These are phyloP conservation scores for Leccinellum albellum DNA, from an alignment of 768 basidiomycete species.

Conservation along the genomic window DNA sequence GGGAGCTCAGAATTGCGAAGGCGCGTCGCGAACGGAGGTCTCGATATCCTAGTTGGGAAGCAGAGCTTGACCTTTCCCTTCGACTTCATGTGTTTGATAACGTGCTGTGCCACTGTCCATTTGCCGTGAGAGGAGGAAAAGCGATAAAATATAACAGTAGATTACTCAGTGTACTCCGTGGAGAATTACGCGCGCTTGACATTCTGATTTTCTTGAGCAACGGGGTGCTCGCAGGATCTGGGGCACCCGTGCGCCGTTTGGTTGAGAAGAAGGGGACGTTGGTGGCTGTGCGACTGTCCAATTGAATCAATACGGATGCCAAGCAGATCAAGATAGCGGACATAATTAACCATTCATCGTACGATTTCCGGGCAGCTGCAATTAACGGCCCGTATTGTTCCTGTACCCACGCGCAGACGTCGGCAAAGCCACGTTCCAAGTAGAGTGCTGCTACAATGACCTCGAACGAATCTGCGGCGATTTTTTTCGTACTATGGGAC, in stretches of 20 bases:
- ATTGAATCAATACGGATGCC: constrained; percentile 4
- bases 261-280: constrained; percentile 1
- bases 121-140: constrained; percentile 3
- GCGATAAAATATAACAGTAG: not conserved
- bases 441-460: constrained; percentile 44
- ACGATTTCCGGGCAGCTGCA: constrained; percentile 26
- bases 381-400: constrained; percentile 39
- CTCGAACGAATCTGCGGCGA: constrained; percentile 46
- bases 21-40: constrained; percentile 14
- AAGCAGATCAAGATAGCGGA: not conserved
- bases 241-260: constrained; percentile 11
- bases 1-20: constrained; percentile 11
- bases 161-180: constrained; percentile 22
- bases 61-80: constrained; percentile 24
- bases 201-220: constrained; percentile 19
- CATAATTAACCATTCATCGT: constrained; percentile 22
- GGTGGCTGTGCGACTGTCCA: constrained; percentile 11
- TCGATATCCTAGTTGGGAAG: constrained; percentile 15
- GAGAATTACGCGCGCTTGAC: constrained; percentile 15
- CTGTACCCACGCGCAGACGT: constrained; percentile 37
- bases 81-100: constrained; percentile 26
- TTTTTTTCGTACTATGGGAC: constrained; percentile 34
- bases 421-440: constrained; percentile 36
- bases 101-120: constrained; percentile 22
- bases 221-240: constrained; percentile 4